phyloP scores from a whole-genome alignment of 2,329 filamentous ascomycete species.

The Hirsutella minnesotensis region DNA sequence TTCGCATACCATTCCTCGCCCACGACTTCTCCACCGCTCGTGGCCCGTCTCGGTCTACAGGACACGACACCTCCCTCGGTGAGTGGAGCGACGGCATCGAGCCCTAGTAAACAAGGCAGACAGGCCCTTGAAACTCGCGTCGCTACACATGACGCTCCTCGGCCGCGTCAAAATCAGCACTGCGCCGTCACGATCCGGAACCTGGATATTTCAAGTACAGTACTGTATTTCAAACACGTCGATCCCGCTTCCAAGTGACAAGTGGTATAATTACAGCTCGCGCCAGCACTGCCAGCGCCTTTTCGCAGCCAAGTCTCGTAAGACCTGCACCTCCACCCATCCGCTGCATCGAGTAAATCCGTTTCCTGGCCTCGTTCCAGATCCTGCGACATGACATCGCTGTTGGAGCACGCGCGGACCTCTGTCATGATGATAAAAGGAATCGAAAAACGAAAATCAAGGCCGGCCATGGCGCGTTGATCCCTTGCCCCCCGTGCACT shows the following conservation, averaged over 20 bases:
- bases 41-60: no score
- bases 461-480: slow-evolving; percentile 1
- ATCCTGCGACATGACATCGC: background rate
- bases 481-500: background rate
- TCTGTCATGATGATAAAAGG: background rate
- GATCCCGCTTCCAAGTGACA: background rate
- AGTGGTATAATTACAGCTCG: slow-evolving; percentile 8
- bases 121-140: no score
- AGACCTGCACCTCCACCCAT: background rate
- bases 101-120: background rate
- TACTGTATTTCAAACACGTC: no score
- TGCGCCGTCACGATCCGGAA: no score
- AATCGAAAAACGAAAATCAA: background rate
- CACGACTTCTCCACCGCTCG: no score
- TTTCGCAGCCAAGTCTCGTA: slow-evolving; percentile 1
- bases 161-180: no score
- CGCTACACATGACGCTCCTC: no score
- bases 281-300: background rate
- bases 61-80: no score
- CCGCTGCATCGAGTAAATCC: background rate
- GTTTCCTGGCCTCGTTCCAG: background rate
- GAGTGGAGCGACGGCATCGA: no score
- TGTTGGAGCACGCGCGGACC: background rate
- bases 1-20: no score
- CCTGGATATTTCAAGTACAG: no score